phyloP scores from a whole-genome alignment of 1,284 basidiomycete genomes.

The Ustilago esculenta region DNA sequence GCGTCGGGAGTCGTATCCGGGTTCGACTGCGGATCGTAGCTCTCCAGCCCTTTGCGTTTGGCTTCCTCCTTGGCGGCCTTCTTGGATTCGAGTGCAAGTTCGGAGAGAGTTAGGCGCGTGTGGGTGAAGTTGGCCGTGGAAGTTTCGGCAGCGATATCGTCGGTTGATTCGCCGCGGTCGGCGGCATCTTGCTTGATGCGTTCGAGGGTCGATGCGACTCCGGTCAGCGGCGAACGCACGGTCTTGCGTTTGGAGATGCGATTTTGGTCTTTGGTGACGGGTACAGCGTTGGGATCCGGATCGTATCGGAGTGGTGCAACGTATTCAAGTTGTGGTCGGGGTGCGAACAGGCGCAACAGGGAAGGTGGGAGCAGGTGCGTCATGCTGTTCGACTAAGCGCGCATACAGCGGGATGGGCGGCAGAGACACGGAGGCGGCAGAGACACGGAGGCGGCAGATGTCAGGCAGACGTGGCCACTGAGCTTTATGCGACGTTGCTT shows the following conservation, averaged over 20 bases:
- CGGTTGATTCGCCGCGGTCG: conserved; percentile 57
- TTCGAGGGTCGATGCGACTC: conserved; percentile 59
- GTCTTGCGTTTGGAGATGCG: conserved; percentile 24
- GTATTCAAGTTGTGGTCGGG: conserved; percentile 57
- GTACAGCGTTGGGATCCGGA: conserved; percentile 42
- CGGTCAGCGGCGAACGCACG: conserved; percentile 48
- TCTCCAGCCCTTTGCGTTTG: conserved; percentile 21
- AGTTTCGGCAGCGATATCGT: conserved; percentile 45
- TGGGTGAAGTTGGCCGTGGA: conserved; percentile 26
- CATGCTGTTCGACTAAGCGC: too few relatives aligned
- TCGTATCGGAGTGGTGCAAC: conserved; percentile 46
- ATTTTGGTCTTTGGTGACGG: conserved; percentile 20
- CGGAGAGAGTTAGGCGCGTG: conserved; percentile 47
- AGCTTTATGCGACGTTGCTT: too few relatives aligned
- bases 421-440: too few relatives aligned
- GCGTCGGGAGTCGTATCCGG: conserved; percentile 94
- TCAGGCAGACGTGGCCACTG: too few relatives aligned
- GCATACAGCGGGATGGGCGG: too few relatives aligned
- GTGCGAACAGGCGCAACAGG: conserved; percentile 61
- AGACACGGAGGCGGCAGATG: too few relatives aligned
- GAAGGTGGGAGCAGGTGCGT: conserved; percentile 64
- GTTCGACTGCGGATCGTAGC: conserved; percentile 86
- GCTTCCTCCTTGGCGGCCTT: conserved; percentile 22
- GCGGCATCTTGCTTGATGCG: conserved; percentile 56
- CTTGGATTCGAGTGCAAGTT: conserved; percentile 50